Percentiles rank a stretch among this genome's conserved stretches.
phyloP scores from a whole-genome alignment of 306 rosid genomes.

The Adenanthera pavonina region DNA sequence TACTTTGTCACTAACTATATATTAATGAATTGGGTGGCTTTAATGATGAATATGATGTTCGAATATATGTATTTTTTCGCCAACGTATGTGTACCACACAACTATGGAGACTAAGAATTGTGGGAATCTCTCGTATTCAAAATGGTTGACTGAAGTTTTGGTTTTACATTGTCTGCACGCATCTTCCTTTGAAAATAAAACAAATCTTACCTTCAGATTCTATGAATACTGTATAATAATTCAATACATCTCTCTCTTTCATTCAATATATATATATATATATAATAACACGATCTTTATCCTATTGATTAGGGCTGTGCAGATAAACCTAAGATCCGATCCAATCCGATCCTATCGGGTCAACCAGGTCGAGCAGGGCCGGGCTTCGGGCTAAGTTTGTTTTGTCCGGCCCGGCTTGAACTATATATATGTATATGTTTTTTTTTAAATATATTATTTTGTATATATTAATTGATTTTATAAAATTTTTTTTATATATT shows the following conservation, averaged over 20 bases:
- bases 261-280: no score
- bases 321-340: no score
- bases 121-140: not conserved
- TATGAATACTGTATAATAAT: not conserved
- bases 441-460: no score
- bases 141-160: not conserved
- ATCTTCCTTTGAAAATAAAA: not conserved
- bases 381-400: no score
- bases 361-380: no score
- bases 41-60: not conserved
- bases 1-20: no score
- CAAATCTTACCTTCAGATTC: not conserved
- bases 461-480: no score
- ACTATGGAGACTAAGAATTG: not conserved
- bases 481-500: no score
- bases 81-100: constrained; percentile 9
- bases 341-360: no score
- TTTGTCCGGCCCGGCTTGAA: no score
- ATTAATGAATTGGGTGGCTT: not conserved
- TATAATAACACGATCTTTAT: not conserved
- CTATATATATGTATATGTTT: no score
- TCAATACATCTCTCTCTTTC: not conserved
- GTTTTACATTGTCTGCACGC: not conserved
- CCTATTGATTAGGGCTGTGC: no score
- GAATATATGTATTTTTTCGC: not conserved